Conservation (phyloP, 805 yeast species). For the Kluyveromyces siamensis region DNA sequence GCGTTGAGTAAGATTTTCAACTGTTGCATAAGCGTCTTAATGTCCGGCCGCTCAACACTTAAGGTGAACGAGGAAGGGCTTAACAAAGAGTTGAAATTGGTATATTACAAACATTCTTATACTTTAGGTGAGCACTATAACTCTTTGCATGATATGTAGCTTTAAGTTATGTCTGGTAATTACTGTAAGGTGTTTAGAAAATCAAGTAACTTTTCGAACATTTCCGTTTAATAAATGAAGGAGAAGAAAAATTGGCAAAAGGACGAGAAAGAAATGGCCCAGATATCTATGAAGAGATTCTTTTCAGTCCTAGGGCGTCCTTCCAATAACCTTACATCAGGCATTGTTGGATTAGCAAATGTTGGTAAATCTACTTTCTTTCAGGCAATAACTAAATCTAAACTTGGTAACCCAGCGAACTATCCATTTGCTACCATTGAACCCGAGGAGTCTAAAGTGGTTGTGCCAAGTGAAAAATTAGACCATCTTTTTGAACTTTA, state of each 20-base stretch:
- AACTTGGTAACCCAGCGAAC: slow-evolving; percentile 64
- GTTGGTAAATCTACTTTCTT: slow-evolving; percentile 77
- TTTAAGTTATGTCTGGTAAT: slow-evolving; percentile 26
- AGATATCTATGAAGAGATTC: neutral
- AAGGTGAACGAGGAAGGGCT: slow-evolving; percentile 50
- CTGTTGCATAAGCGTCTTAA: slow-evolving; percentile 66
- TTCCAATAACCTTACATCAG: slow-evolving; percentile 32
- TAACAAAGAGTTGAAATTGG: slow-evolving; percentile 53
- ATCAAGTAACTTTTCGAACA: too few relatives aligned
- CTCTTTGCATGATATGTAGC: slow-evolving; percentile 51
- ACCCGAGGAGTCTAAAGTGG: slow-evolving; percentile 68
- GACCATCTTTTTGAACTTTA: slow-evolving; percentile 47
- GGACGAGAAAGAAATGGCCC: neutral
- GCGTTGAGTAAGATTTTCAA: slow-evolving; percentile 68
- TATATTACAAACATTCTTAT: slow-evolving; percentile 74
- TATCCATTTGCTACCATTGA: slow-evolving; percentile 81
- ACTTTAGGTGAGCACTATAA: slow-evolving; percentile 96
- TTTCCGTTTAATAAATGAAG: too few relatives aligned
- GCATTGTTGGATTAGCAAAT: slow-evolving; percentile 75
- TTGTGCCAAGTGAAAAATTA: slow-evolving; percentile 58
- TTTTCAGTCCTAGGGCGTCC: slow-evolving; percentile 6
- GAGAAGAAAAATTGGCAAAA: neutral
- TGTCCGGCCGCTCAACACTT: slow-evolving; percentile 67
- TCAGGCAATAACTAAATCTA: slow-evolving; percentile 70
- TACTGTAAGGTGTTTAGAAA: neutral